Evolutionary conservation across 2,329 filamentous ascomycete species (phyloP), one percentile per base, ranked within the genome.

Genomic region (Pyrenochaeta sp.): DNA sequence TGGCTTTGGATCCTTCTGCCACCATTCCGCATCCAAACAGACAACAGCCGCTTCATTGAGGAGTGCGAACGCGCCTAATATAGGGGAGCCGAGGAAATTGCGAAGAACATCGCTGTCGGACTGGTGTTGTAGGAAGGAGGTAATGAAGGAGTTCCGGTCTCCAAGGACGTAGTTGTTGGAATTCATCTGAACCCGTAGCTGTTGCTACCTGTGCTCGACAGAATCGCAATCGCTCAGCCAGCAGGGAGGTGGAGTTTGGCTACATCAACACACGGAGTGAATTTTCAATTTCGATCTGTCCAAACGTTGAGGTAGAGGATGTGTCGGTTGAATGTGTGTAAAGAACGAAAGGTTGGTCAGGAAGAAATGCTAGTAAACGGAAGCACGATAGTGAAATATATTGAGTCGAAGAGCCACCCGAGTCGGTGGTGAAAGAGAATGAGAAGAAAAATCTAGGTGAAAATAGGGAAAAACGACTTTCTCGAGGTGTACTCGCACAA

Each of bases 21-120:
- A 67, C 66, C 66, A 68, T 40, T 62, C 62, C 12, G 56, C 50
- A 43, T 65, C 59, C 10, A 65, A 46, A 25, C 50, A 58, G 36
- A 67, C 47, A 5, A 65, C 12, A 13, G 32, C 12, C 3, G 32
- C 32, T 12, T 36, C 32, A 13, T 36, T 36, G 32, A 36, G 32
- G 12, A 15, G 59, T 25, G 36, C 61, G 40, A 15, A 54, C 49
- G 25, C 62, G 49, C n/a, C 51, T 12, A 13, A 30, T 6, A 50
- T 13, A 10, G 45, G 54, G 30, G 28, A 44, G 24, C 59, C 59
- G 24, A 59, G 39, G 42, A 64, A 64, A 46, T 62, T 51, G 15
- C 48, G 43, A 13, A 64, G 5, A 2, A 62, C 42, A 10, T 36
- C 32, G 32, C 9, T 9, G 32, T 36, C 32, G 32, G 32, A 10